Evolutionary conservation across 208 protist species (phyloP).

Genomic region (Trypanosoma theileri): DNA sequence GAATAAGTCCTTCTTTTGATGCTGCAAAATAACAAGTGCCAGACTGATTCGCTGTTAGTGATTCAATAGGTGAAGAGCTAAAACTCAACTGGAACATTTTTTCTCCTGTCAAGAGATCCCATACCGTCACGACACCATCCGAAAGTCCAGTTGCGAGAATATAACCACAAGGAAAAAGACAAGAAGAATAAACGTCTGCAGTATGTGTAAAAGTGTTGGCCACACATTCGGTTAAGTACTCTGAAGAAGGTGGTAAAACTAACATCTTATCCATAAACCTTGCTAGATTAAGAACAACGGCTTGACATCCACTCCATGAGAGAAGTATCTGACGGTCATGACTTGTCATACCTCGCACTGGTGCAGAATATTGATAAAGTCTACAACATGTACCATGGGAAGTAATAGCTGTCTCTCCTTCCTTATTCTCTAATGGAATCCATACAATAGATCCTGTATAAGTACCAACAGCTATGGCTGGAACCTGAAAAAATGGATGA

Average conservation of each 20-base stretch:
- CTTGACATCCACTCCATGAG: slow-evolving; percentile 67
- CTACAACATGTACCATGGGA: slow-evolving; percentile 19
- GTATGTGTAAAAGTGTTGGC: slow-evolving; percentile 56
- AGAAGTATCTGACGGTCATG: slow-evolving; percentile 49
- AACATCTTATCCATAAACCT: slow-evolving; percentile 26
- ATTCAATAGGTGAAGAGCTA: slow-evolving; percentile 56
- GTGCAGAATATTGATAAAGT: slow-evolving; percentile 48
- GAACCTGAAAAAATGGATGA: slow-evolving; percentile 64
- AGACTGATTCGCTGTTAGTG: slow-evolving; percentile 57
- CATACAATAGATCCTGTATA: slow-evolving; percentile 59
- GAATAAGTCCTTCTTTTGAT: slow-evolving; percentile 70
- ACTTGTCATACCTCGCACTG: slow-evolving; percentile 48
- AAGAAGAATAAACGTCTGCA: slow-evolving; percentile 66
- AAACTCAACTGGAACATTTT: slow-evolving; percentile 74
- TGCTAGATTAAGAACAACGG: slow-evolving; percentile 51
- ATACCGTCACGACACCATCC: slow-evolving; percentile 74
- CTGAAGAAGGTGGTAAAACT: slow-evolving; percentile 2
- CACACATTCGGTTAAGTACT: slow-evolving; percentile 25
- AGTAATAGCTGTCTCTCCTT: slow-evolving; percentile 3
- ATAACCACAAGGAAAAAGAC: slow-evolving; percentile 73
- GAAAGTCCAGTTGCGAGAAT: slow-evolving; percentile 74
- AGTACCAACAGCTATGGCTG: slow-evolving; percentile 59
- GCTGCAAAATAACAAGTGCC: slow-evolving; percentile 80
- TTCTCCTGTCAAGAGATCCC: slow-evolving; percentile 57
- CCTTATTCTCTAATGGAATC: slow-evolving; percentile 40